Evolutionary conservation across 2,329 filamentous ascomycete genomes (phyloP), one percentile per base, ranked within the genome.

Genomic region (Fusarium foetens): DNA sequence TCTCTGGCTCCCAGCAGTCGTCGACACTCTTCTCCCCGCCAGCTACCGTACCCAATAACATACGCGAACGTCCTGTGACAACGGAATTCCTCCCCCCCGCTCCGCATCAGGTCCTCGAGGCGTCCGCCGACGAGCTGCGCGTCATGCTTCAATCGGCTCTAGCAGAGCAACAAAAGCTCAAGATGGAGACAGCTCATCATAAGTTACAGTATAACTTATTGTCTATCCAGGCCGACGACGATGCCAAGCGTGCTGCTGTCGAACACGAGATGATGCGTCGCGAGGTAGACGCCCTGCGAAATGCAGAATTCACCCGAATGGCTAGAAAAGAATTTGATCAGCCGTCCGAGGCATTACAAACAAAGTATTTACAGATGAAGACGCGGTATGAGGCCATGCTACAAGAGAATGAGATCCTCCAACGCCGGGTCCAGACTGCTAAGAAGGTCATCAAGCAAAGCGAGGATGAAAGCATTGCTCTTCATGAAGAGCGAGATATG

Each of bases 251-350:
- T 31, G 94, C 95, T 74, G 92, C 91, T 39, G 95, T 98, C 9
- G 95, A 98, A 81, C 93, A 97, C 76, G 93, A 96, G 72, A 95
- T 98, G 89, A 92, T 92, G n/a, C 90, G 94, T 70, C 89, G 93
- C 27, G 94, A 98, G 81, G 92, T 97, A 25, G 93, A 97, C 69
- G 93, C 95, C 17, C 84, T 98, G 33, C 92, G 94, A 67, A 87
- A 88, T 69, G 90, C 91, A 19, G 93, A 96, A 78, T 89, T 92
- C 78, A 88, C 90, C 57, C 88, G 88, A 57, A 90, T 91, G 67
- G 87, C 87, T 8, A 85, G 86, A 49, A 85, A 84, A 27, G 87
- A 90, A 66, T 82, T 88, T 63, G 86, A 83, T 72, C 82, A 83
- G 11, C 85, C 83, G 25, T 84, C 86, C 7, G 87, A 90, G 55